phyloP scores from a whole-genome alignment of 441 rosid species.

The Erodium moschatum region DNA sequence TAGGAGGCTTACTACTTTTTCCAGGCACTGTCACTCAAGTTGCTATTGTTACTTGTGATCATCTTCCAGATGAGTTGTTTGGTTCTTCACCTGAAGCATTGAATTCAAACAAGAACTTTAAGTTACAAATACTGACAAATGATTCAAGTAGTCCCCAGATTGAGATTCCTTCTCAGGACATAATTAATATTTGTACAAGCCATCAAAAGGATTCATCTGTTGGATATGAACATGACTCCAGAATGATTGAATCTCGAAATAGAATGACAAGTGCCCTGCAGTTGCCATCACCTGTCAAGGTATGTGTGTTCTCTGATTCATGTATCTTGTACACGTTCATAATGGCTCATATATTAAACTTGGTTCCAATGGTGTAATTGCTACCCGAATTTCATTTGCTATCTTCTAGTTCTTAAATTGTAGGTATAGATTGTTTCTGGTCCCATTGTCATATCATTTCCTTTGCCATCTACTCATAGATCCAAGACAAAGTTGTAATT shows the following conservation, averaged over 20 bases:
- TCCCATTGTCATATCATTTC: neutral
- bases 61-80: constrained; percentile 23
- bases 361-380: neutral
- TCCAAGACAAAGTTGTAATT: neutral
- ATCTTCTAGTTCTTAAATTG: neutral
- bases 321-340: neutral
- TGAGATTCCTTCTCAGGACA: constrained; percentile 46
- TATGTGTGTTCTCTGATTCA: constrained; percentile 23
- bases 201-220: constrained; percentile 30
- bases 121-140: constrained; percentile 43
- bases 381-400: neutral
- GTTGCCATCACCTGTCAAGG: constrained; percentile 29
- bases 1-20: constrained; percentile 51
- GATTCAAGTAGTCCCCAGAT: constrained; percentile 42
- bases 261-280: constrained; percentile 22
- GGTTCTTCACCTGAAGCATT: constrained; percentile 29
- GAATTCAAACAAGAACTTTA: constrained; percentile 29
- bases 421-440: neutral
- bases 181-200: constrained; percentile 32
- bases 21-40: constrained; percentile 48
- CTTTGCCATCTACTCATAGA: neutral
- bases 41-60: constrained; percentile 38
- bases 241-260: constrained; percentile 22
- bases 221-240: constrained; percentile 23
- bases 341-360: neutral